Conservation (phyloP, 768 basidiomycete genomes). For the Pulveroboletus ravenelii region DNA sequence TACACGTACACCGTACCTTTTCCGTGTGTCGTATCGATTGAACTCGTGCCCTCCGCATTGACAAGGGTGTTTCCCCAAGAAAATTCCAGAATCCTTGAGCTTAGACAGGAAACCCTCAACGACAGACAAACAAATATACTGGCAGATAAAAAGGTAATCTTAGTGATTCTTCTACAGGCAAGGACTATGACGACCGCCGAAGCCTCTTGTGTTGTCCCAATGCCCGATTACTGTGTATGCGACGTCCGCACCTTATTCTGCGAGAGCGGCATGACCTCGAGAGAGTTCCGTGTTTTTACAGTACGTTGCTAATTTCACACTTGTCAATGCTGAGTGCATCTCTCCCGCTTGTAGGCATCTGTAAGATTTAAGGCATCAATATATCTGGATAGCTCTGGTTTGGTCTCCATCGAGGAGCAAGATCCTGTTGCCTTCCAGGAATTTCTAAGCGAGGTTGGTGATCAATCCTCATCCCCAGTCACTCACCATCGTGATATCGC, state of each 20-base stretch:
- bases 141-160: not conserved
- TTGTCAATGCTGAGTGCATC: not conserved
- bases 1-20: conserved; percentile 10
- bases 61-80: conserved; percentile 1
- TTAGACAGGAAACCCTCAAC: not conserved
- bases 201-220: not conserved
- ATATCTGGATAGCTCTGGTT: not conserved
- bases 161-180: not conserved
- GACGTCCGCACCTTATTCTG: not conserved
- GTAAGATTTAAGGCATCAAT: not conserved
- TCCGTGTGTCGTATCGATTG: conserved; percentile 15
- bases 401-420: conserved; percentile 11
- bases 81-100: not conserved
- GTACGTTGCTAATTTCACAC: conserved; percentile 7
- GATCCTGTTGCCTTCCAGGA: not conserved
- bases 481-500: not conserved
- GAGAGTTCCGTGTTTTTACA: not conserved
- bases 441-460: conserved; percentile 16
- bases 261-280: not conserved
- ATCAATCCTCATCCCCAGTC: not conserved
- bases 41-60: conserved; percentile 3
- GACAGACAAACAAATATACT: conserved; percentile 5
- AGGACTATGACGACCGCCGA: conserved; percentile 3
- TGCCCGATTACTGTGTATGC: conserved; percentile 6
- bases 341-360: not conserved